These are phyloP conservation scores for Avena sativa DNA, from an alignment of 176 grass and related monocot species.

Conservation along the genomic window DNA sequence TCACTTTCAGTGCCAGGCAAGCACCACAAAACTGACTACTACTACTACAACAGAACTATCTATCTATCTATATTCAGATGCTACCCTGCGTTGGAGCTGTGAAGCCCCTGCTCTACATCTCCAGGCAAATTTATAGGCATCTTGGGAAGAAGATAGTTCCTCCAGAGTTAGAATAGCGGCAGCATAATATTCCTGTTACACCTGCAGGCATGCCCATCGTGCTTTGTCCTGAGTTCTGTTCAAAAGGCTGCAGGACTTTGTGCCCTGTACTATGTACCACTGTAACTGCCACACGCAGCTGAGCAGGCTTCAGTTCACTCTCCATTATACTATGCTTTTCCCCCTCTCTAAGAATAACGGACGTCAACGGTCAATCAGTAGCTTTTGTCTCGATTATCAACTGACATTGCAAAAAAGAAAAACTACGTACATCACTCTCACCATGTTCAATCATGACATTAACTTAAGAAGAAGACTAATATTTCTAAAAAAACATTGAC, in stretches of 20 bases:
- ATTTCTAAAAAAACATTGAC: background rate
- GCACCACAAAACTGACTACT: background rate
- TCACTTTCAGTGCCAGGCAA: background rate
- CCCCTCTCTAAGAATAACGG: background rate
- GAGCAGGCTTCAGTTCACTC: background rate
- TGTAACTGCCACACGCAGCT: background rate
- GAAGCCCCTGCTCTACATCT: conserved; percentile 2
- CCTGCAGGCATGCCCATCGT: background rate
- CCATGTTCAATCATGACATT: background rate
- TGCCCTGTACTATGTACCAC: conserved; percentile 10
- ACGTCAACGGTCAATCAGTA: background rate
- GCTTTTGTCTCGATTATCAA: background rate
- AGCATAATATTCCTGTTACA: conserved; percentile 25
- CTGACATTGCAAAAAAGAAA: background rate
- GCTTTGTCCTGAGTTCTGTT: background rate
- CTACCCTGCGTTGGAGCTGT: conserved; percentile 6
- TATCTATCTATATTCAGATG: background rate
- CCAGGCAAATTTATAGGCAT: conserved; percentile 27
- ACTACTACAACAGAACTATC: background rate
- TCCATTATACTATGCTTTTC: background rate
- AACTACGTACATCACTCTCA: background rate
- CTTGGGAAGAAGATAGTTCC: background rate
- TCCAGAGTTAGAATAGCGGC: background rate
- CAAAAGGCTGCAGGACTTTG: conserved; percentile 6
- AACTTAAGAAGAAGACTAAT: background rate